Percentiles rank a stretch among this genome's conserved stretches.
These are phyloP conservation scores for Stachybotrys chlorohalonatus DNA, from an alignment of 2,329 filamentous ascomycete genomes.

Conservation along the genomic window DNA sequence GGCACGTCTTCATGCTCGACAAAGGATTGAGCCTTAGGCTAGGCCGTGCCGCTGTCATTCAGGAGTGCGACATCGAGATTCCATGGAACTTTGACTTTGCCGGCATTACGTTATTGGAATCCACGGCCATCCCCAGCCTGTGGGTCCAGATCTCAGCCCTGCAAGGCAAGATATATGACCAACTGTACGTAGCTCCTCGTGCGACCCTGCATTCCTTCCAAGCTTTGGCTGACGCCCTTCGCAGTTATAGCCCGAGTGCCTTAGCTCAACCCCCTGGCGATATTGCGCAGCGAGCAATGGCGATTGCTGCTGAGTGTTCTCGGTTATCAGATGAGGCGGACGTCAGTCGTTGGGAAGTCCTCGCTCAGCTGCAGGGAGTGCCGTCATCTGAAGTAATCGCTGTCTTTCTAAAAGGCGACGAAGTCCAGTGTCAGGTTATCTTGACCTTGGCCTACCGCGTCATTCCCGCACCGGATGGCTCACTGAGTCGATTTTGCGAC, in stretches of 20 bases:
- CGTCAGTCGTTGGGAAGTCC: slow-evolving; percentile 23
- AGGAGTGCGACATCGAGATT: slow-evolving; percentile 50
- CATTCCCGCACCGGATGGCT: slow-evolving; percentile 34
- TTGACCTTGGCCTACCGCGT: slow-evolving; percentile 44
- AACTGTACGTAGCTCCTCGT: slow-evolving; percentile 25
- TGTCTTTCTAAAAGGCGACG: slow-evolving; percentile 35
- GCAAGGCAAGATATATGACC: slow-evolving; percentile 50
- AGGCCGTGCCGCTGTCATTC: slow-evolving; percentile 48
- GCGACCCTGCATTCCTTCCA: background rate
- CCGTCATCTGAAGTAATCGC: slow-evolving; percentile 31
- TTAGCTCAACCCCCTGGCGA: slow-evolving; percentile 28
- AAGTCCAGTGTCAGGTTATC: slow-evolving; percentile 36
- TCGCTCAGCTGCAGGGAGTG: slow-evolving; percentile 25
- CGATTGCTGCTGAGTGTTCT: slow-evolving; percentile 27
- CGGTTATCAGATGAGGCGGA: slow-evolving; percentile 25
- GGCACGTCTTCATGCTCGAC: slow-evolving; percentile 47
- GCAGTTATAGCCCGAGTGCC: slow-evolving; percentile 41
- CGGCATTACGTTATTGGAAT: slow-evolving; percentile 21
- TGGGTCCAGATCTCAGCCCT: slow-evolving; percentile 49
- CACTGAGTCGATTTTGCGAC: slow-evolving; percentile 33
- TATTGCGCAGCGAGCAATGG: slow-evolving; percentile 28
- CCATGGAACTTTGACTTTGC: slow-evolving; percentile 33
- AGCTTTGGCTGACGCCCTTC: slow-evolving; percentile 2
- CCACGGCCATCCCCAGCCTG: slow-evolving; percentile 31
- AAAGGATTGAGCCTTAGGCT: slow-evolving; percentile 49